Evolutionary conservation across 352 stramenopile genomes (phyloP).

Genomic region (Phytophthora tentaculata): DNA sequence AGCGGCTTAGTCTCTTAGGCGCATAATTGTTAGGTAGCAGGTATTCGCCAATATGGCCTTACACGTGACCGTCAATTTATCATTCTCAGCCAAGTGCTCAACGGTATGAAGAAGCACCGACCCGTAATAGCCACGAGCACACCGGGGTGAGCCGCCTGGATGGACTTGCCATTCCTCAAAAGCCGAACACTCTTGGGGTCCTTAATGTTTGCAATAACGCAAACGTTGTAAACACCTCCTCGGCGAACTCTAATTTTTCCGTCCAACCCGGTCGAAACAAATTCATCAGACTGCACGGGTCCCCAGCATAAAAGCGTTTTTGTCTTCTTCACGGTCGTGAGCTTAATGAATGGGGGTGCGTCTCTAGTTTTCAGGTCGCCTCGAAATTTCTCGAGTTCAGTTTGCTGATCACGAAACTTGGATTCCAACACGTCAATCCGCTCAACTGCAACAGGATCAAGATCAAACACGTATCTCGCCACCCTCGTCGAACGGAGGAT

Average conservation of each 20-base stretch:
- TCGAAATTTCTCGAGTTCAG: slow-evolving; percentile 8
- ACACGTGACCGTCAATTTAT: too few relatives aligned
- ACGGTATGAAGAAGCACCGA: too few relatives aligned
- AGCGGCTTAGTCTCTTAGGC: not conserved
- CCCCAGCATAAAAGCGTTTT: not conserved
- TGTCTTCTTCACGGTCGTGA: not conserved
- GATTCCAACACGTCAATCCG: slow-evolving; percentile 21
- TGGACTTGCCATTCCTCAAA: not conserved
- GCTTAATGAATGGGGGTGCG: not conserved
- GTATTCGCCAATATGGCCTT: not conserved
- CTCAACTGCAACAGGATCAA: slow-evolving; percentile 18
- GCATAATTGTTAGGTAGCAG: not conserved
- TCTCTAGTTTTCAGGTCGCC: not conserved
- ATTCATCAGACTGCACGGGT: not conserved
- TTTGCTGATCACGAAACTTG: slow-evolving; percentile 18
- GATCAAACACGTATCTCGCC: slow-evolving; percentile 13
- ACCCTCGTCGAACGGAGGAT: not conserved
- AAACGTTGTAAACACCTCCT: slow-evolving; percentile 3
- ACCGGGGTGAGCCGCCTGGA: not conserved
- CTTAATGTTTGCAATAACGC: not conserved
- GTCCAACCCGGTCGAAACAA: not conserved
- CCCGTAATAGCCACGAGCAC: too few relatives aligned
- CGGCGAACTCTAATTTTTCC: not conserved
- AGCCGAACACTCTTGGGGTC: not conserved
- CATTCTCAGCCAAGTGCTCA: too few relatives aligned